Conservation (phyloP, 1,284 basidiomycete species). For the Microstroma glucosiphilum region DNA sequence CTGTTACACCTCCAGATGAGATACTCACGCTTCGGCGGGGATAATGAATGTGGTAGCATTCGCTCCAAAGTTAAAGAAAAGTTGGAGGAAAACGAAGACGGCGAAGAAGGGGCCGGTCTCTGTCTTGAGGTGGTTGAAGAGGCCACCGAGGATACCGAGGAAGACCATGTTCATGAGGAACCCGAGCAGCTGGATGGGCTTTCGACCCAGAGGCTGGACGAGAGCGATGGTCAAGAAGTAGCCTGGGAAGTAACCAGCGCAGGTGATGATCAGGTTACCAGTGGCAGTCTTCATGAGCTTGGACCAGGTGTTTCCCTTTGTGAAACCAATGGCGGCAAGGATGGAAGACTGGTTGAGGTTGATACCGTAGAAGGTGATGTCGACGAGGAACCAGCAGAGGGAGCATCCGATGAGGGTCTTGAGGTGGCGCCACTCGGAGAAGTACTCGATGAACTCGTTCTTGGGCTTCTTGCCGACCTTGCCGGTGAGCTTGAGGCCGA, state of each 20-base stretch:
- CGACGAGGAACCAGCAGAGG: slow-evolving; percentile 52
- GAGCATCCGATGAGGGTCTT: slow-evolving; percentile 39
- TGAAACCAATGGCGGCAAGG: slow-evolving; percentile 62
- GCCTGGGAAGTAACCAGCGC: slow-evolving; percentile 46
- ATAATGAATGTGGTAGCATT: slow-evolving; percentile 75
- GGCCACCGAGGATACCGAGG: slow-evolving; percentile 49
- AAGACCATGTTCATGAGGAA: slow-evolving; percentile 47
- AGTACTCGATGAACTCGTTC: slow-evolving; percentile 33
- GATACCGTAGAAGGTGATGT: slow-evolving; percentile 72
- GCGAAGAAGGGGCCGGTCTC: slow-evolving; percentile 64
- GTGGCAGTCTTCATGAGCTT: slow-evolving; percentile 58
- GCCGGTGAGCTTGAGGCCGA: slow-evolving; percentile 36
- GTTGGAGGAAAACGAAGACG: slow-evolving; percentile 65
- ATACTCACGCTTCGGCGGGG: slow-evolving; percentile 57
- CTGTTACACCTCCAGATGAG: too few relatives aligned
- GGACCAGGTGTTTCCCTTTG: slow-evolving; percentile 47
- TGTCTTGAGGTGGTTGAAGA: slow-evolving; percentile 33
- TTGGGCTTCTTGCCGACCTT: slow-evolving; percentile 30
- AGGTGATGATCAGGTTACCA: slow-evolving; percentile 47
- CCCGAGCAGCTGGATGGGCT: slow-evolving; percentile 48
- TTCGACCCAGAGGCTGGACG: slow-evolving; percentile 45
- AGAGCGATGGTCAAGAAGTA: slow-evolving; percentile 46
- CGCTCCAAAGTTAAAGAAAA: slow-evolving; percentile 58
- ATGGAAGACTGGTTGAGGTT: slow-evolving; percentile 71
- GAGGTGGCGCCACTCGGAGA: slow-evolving; percentile 40